These are phyloP conservation scores for Termitomyces sp. DNA, from an alignment of 768 basidiomycete species.

Conservation along the genomic window DNA sequence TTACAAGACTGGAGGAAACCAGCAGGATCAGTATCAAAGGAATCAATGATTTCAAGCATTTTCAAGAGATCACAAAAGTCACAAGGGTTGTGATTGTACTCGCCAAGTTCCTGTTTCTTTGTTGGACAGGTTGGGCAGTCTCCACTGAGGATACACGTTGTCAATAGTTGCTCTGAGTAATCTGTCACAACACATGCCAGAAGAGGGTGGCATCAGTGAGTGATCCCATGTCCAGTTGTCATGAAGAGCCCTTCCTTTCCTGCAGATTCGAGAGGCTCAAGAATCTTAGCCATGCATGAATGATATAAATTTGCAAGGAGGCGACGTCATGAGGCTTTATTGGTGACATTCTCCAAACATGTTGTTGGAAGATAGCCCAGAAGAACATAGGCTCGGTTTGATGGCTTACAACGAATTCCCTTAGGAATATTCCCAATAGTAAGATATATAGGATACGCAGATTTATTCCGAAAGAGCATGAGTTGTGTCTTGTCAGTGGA, in stretches of 20 bases:
- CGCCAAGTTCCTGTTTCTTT: constrained; percentile 20
- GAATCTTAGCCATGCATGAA: constrained; percentile 27
- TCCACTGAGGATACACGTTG: constrained; percentile 25
- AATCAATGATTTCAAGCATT: constrained; percentile 26
- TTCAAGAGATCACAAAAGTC: constrained; percentile 14
- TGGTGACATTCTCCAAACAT: constrained; percentile 31
- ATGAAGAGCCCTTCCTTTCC: constrained; percentile 26
- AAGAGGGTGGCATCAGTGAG: constrained; percentile 34
- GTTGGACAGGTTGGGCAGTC: constrained; percentile 29
- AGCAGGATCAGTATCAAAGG: constrained; percentile 15
- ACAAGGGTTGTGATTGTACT: constrained; percentile 4
- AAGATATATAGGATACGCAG: constrained; percentile 46
- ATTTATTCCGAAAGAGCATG: constrained; percentile 35
- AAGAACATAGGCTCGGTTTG: constrained; percentile 33
- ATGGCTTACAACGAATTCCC: constrained; percentile 34
- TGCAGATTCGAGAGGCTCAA: constrained; percentile 26
- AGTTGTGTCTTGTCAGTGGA: constrained; percentile 44
- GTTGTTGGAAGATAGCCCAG: constrained; percentile 41
- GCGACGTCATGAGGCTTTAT: constrained; percentile 24
- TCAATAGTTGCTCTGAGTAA: constrained; percentile 45
- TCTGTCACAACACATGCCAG: constrained; percentile 39
- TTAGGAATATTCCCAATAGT: constrained; percentile 47
- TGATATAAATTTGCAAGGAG: constrained; percentile 37
- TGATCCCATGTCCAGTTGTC: constrained; percentile 33
- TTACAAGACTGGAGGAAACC: constrained; percentile 19